Conservation (phyloP, 2,329 filamentous ascomycete species). For the Talaromyces sp. region DNA sequence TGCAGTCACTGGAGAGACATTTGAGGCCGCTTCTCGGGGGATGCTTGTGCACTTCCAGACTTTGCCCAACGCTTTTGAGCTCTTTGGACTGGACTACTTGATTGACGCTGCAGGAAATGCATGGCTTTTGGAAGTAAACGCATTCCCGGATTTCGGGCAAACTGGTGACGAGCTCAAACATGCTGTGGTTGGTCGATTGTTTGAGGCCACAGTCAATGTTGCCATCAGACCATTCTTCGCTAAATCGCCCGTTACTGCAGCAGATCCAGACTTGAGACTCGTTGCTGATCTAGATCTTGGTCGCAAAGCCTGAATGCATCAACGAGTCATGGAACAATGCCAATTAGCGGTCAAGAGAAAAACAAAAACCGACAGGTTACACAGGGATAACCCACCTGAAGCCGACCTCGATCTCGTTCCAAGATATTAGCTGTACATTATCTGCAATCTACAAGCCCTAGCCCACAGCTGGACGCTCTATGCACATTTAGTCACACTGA, state of each 20-base stretch:
- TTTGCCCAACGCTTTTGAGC: slow-evolving; percentile 80
- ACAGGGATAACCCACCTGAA: neutral
- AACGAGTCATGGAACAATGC: neutral
- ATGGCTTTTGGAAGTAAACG: slow-evolving; percentile 88
- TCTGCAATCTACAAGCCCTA: neutral
- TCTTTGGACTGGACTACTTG: slow-evolving; percentile 87
- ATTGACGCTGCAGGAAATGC: slow-evolving; percentile 60
- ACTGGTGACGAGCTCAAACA: slow-evolving; percentile 69
- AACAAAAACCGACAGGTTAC: neutral
- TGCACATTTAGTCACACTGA: neutral
- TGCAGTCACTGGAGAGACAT: slow-evolving; percentile 66
- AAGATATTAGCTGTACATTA: neutral
- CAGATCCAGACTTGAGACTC: slow-evolving; percentile 30
- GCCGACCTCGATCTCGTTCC: neutral
- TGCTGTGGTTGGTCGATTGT: slow-evolving; percentile 66
- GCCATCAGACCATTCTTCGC: slow-evolving; percentile 67
- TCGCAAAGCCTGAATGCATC: slow-evolving; percentile 22
- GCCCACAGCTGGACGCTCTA: neutral
- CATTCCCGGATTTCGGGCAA: slow-evolving; percentile 93
- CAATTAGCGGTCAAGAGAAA: neutral
- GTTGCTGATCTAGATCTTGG: slow-evolving; percentile 41
- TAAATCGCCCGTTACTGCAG: slow-evolving; percentile 14
- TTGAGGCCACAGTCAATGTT: slow-evolving; percentile 65
- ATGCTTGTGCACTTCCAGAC: slow-evolving; percentile 93
- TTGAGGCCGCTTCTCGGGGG: slow-evolving; percentile 76